Evolutionary conservation across 495 filamentous ascomycete genomes (phyloP).

Genomic region (Astrothelium subdiscretum): DNA sequence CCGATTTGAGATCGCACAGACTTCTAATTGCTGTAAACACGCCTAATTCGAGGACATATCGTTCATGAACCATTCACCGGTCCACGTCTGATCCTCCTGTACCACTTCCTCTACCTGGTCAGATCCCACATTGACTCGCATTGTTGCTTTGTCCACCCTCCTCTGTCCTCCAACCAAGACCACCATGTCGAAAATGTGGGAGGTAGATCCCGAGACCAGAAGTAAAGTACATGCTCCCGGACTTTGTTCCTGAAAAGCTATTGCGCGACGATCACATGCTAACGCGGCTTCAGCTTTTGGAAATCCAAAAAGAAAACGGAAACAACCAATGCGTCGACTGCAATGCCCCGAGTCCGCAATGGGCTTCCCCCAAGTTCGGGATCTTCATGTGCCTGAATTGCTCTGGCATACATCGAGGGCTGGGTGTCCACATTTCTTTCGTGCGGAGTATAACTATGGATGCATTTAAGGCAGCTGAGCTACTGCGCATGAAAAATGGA

Average conservation of each 20-base stretch:
- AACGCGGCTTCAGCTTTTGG: conserved; percentile 49
- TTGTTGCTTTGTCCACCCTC: neutral
- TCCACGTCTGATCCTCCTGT: neutral
- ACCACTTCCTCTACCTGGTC: neutral
- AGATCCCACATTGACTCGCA: neutral
- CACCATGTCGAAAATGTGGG: conserved; percentile 64
- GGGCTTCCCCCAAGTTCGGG: conserved; percentile 68
- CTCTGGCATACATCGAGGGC: conserved; percentile 84
- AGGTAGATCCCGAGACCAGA: conserved; percentile 91
- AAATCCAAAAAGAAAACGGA: conserved; percentile 73
- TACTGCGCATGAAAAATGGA: conserved; percentile 73
- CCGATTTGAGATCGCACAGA: too few species aligned
- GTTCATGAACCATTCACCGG: too few species aligned
- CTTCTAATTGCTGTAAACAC: too few species aligned
- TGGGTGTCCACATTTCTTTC: conserved; percentile 97
- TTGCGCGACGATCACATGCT: conserved; percentile 3
- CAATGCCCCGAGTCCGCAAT: conserved; percentile 88
- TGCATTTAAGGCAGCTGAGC: conserved; percentile 80
- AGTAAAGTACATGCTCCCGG: conserved; percentile 53
- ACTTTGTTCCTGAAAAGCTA: neutral
- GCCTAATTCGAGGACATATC: too few species aligned
- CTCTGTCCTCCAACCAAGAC: neutral
- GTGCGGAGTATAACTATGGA: conserved; percentile 96
- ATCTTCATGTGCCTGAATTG: conserved; percentile 97
- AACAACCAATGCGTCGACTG: conserved; percentile 93